A percentile compares a stretch with the other conserved stretches of the same genome.
These are phyloP conservation scores for Noccaea bulbosa DNA, from an alignment of 345 rosid species.

Conservation along the genomic window DNA sequence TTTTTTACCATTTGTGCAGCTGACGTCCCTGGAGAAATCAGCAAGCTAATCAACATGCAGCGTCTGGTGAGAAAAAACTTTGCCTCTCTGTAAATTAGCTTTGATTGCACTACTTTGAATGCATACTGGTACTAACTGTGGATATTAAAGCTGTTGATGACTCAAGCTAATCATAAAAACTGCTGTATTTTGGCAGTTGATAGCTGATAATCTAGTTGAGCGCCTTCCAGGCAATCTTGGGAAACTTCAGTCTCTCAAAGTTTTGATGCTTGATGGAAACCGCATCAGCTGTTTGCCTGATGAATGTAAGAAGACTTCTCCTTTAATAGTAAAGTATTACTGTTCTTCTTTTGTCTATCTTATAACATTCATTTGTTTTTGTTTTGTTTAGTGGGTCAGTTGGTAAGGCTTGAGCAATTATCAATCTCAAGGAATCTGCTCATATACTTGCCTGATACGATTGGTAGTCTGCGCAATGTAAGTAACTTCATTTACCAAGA, in stretches of 20 bases:
- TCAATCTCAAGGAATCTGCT: slow-evolving; percentile 80
- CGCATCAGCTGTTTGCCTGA: slow-evolving; percentile 77
- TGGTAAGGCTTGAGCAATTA: slow-evolving; percentile 82
- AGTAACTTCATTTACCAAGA: slow-evolving; percentile 45
- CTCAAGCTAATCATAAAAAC: slow-evolving; percentile 15
- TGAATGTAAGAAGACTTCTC: slow-evolving; percentile 72
- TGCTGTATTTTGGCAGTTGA: slow-evolving; percentile 52
- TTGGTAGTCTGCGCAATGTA: slow-evolving; percentile 95
- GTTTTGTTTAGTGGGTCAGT: slow-evolving; percentile 76
- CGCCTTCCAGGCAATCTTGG: slow-evolving; percentile 80
- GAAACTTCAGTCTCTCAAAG: slow-evolving; percentile 84
- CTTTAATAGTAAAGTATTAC: slow-evolving; percentile 33
- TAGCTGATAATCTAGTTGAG: slow-evolving; percentile 72
- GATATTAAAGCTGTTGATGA: not conserved
- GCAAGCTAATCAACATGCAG: slow-evolving; percentile 81
- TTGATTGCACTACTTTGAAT: not conserved
- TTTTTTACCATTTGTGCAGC: slow-evolving; percentile 72
- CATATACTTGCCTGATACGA: slow-evolving; percentile 76
- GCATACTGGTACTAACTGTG: not conserved
- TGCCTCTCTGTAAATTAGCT: not conserved
- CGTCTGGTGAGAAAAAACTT: slow-evolving; percentile 66
- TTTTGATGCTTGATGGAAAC: slow-evolving; percentile 87
- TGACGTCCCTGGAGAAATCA: slow-evolving; percentile 78
- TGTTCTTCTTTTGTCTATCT: not conserved
- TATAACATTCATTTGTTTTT: not conserved